Base-by-base conservation (phyloP, 805 yeast species). In the Ogataea kodamae region DNA sequence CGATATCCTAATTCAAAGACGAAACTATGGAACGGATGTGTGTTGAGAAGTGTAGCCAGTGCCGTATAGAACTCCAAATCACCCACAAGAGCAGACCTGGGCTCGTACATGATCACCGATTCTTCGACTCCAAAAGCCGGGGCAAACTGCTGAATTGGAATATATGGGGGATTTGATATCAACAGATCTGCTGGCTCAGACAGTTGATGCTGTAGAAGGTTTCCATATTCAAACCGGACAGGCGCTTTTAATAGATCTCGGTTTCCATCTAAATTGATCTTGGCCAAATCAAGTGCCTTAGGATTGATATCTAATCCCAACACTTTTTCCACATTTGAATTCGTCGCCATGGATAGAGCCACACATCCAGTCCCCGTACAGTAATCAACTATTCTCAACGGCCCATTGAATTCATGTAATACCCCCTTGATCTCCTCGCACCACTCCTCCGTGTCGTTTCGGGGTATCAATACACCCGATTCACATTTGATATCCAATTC, bases 391-490 rank as follows among this genome's bases (percentile, higher is more conserved):
- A 78, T 57, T 2, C 37, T 47, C 14, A 67, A 31, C 3, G 36
- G 15, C 6, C 18, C 19, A 3, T 24, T 12, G n/a, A 36, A 19
- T 9, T 35, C 9, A 5, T 30, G 33, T 11, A 47, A 29, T 1
- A 50, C 31, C 6, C 40, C 18, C 6, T 63, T 57, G 13, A 82
- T 52, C 35, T 67, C 67, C 18, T 62, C 21, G 7, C 72, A 64
- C 97, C 97, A 90, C 50, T 87, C 95, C 55, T 90, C 97, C 0
- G 98, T 90, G 54, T 90, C 98, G 82, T 90, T 79, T 30, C 98
- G 61, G 0, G 98, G 97, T 17, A 90, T 89, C 40, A 90, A 61
- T 2, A 87, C 97, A 0, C 77, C 77, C 1, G 62, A 64, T 18
- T 57, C 49, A 49, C 96, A 85, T 16, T 49, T 37, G 4, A 90